Base-by-base conservation (phyloP, 2,329 filamentous ascomycete genomes). In the Purpureocillium takamizusanense region DNA sequence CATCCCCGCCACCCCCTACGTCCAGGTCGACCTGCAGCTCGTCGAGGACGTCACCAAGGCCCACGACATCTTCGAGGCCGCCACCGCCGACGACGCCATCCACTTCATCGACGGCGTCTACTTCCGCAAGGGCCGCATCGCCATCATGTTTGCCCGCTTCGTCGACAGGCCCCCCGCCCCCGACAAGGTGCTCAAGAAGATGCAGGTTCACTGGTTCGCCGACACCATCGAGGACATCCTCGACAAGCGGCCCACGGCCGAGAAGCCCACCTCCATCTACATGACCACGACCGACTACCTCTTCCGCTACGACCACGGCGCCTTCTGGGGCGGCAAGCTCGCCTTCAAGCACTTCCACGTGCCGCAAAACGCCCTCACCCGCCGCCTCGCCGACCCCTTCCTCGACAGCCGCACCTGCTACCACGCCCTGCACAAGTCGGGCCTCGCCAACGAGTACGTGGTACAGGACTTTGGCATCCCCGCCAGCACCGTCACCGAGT, bases 41-140 rank as follows among this genome's bases (percentile, higher is more conserved):
- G 47, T 50, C 7, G 60, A 60, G 8, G 46, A 49, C 42, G 43
- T 49, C 51, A 42, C 49, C 51, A 34, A 47, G 37, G 45, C 57
- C 4, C 51, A 51, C 29, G 54, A 60, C 25, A 55, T 73, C 18
- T 55, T 65, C 39, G 52, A 61, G n/a, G 58, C 48, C 21, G 49
- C 50, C 27, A 43, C 39, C 28, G 46, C 49, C 21, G 42, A 48
- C 29, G 48, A 52, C 23, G 39, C 40, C 9, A 53, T 59, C 21
- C 72, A 77, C 41, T 80, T 75, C 48, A 62, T 81, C 23, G 76
- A 78, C 40, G 74, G 71, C 7, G 76, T 77, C 31, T 56, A 74
- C 38, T 77, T 67, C 49, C 60, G 65, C 4, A 55, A 57, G 34
- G 54, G 59, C 31, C 57, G 56, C 13, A 70, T 72, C 4, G 64